Base-by-base conservation (phyloP, 768 basidiomycete genomes). In the Auriscalpium microsporum region DNA sequence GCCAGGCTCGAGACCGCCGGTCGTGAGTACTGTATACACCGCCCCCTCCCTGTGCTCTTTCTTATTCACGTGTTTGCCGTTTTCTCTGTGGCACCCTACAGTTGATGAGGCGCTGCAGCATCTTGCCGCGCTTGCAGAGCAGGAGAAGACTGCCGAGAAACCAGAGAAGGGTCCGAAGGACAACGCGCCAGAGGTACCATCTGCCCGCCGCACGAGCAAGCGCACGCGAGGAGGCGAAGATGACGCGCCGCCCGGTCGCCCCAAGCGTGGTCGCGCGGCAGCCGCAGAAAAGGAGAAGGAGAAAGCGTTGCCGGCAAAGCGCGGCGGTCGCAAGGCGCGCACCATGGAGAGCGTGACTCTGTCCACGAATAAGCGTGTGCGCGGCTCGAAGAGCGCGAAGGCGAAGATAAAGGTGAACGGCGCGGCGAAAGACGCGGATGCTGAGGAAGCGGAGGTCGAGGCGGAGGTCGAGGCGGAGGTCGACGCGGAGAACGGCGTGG, bases 21-120 rank as follows among this genome's bases (percentile, higher is more conserved):
- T 10, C 55, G 65, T 67, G 57, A 52, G 64, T 64, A n/a, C n/a
- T n/a, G n/a, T n/a, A n/a, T n/a, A 35, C 49, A 16, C 54, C 45
- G 40, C 28, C 37, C 55, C 50, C 23, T 52, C 49, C 33, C 16
- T 21, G 37, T 34, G 16, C 34, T 8, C n/a, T 28, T 48, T 8
- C n/a, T 28, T 48, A 38, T 37, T 48, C 16, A 36, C 21, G 51
- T 13, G 45, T 37, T 10, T 8, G 0, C 45, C 14, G n/a, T 42
- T 36, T 28, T 45, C 58, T n/a, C 8, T 40, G 28, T n/a, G 40
- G 40, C 10, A n/a, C 19, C 11, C 14, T 17, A 40, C 48, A 60
- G 61, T 62, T 36, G 60, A 61, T 13, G 56, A 58, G 44, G 56
- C 59, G 50, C 34, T 58, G 36, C 55, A 58, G 38, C 53, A 50